These are phyloP conservation scores for Myrmaecium sp. DNA, from an alignment of 2,329 filamentous ascomycete genomes.

Conservation along the genomic window DNA sequence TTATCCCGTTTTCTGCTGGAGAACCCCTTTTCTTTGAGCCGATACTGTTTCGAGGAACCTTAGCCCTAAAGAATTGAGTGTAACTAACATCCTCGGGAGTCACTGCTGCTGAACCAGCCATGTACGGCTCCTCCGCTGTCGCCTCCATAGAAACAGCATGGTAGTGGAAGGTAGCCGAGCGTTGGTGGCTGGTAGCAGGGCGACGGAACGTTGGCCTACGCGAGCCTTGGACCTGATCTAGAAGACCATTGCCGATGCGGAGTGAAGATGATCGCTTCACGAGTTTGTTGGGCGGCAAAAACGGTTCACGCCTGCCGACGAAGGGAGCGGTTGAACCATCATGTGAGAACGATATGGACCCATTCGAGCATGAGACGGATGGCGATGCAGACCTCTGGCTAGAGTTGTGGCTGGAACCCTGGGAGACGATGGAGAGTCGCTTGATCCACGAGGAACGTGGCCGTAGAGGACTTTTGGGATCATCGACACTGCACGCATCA, in stretches of 20 bases:
- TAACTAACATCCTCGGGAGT: slow-evolving; percentile 13
- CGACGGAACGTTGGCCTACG: slow-evolving; percentile 50
- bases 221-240: slow-evolving; percentile 36
- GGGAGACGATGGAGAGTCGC: slow-evolving; percentile 47
- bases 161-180: slow-evolving; percentile 52
- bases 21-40: slow-evolving; percentile 25
- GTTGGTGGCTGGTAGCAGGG: slow-evolving; percentile 64
- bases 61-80: slow-evolving; percentile 20
- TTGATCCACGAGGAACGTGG: slow-evolving; percentile 51
- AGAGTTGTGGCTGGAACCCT: slow-evolving; percentile 46
- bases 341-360: slow-evolving; percentile 29
- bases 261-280: slow-evolving; percentile 54
- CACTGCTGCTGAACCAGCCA: too few species aligned
- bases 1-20: slow-evolving; percentile 18
- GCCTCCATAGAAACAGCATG: slow-evolving; percentile 18
- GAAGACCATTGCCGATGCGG: slow-evolving; percentile 28
- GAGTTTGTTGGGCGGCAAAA: slow-evolving; percentile 52
- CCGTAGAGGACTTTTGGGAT: too few species aligned
- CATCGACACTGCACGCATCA: too few species aligned
- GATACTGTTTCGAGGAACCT: slow-evolving; percentile 16
- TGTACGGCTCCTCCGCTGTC: slow-evolving; percentile 9
- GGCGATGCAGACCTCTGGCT: slow-evolving; percentile 49
- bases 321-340: slow-evolving; percentile 46
- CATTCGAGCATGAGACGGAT: slow-evolving; percentile 48
- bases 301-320: slow-evolving; percentile 25